phyloP scores from a whole-genome alignment of 257 asterid species.

The Orobanche coerulescens region DNA sequence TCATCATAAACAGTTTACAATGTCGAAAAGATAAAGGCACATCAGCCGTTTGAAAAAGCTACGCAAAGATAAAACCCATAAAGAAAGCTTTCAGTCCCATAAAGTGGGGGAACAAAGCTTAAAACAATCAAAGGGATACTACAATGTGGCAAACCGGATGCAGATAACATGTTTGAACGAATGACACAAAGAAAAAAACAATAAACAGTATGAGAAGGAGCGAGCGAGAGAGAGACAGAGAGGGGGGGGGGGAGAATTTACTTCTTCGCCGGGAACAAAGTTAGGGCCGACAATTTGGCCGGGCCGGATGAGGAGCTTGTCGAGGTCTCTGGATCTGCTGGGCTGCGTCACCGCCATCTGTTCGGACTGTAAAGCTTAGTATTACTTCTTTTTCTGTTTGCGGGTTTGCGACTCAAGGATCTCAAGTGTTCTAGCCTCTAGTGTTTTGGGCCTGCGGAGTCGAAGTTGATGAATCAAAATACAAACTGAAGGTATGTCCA shows the following conservation, averaged over 20 bases:
- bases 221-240: background rate
- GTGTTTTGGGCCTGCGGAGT: no score
- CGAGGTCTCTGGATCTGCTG: constrained; percentile 96
- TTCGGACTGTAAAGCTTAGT: constrained; percentile 12
- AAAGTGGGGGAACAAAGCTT: background rate
- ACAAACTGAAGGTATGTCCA: no score
- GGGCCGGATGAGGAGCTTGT: constrained; percentile 84
- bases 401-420: constrained; percentile 10
- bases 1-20: constrained; percentile 15
- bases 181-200: constrained; percentile 4
- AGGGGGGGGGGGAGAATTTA: constrained; percentile 18
- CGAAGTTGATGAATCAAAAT: no score
- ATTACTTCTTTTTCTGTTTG: background rate
- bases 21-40: constrained; percentile 10
- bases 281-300: constrained; percentile 71
- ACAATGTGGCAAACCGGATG: constrained; percentile 9
- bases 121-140: constrained; percentile 5
- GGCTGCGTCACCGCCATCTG: constrained; percentile 60
- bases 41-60: constrained; percentile 11
- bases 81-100: no score
- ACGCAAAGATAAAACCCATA: background rate
- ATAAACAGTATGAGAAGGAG: background rate
- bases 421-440: no score
- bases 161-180: constrained; percentile 18
- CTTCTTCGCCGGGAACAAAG: constrained; percentile 75